Evolutionary conservation across 306 rosid species (phyloP), one percentile per base, ranked within the genome.

Genomic region (Begonia fuchsioides): DNA sequence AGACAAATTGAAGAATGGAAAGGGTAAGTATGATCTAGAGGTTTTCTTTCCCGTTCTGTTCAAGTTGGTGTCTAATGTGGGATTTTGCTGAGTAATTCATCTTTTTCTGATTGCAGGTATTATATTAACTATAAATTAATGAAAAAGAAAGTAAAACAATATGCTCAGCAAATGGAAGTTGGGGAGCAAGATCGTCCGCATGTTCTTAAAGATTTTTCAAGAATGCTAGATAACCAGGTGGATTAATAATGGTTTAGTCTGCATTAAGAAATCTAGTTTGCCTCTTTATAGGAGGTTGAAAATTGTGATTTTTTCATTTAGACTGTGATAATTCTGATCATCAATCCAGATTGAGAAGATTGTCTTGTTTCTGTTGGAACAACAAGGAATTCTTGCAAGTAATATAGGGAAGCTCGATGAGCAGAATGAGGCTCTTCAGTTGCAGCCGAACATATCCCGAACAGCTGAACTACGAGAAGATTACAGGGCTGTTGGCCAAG

Each of bases 301-400:
- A 26, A 26, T 4, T 26, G 35, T 26, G 35, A 26, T 6, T 26
- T 26, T 26, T 26, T n/a, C n/a, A n/a, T n/a, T n/a, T n/a, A n/a
- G n/a, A n/a, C n/a, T n/a, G n/a, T 26, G 5, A 8, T 26, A 26
- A 26, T 26, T 8, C 35, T 55, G 48, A 56, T 61, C 66, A 44
- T 53, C 53, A 57, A 54, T 55, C 65, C 85, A 92, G 98, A 92
- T 92, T 43, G 98, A 92, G 83, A 92, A 63, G 56, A 75, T 79
- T 55, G 98, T 92, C 63, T 94, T 92, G 60, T 92, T 92, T 70
- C 62, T 92, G 17, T 56, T 92, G 93, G 98, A 92, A 63, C 96
- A 85, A 85, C 98, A 92, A 85, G 98, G 98, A 61, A 59, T 68
- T 62, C 77, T 92, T 69, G 94, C 98, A 18, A 82, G 98, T 72